Evolutionary conservation across 202 grass and related monocot species (phyloP), one percentile per base, ranked within the genome.

Genomic region (Digitaria exilis): DNA sequence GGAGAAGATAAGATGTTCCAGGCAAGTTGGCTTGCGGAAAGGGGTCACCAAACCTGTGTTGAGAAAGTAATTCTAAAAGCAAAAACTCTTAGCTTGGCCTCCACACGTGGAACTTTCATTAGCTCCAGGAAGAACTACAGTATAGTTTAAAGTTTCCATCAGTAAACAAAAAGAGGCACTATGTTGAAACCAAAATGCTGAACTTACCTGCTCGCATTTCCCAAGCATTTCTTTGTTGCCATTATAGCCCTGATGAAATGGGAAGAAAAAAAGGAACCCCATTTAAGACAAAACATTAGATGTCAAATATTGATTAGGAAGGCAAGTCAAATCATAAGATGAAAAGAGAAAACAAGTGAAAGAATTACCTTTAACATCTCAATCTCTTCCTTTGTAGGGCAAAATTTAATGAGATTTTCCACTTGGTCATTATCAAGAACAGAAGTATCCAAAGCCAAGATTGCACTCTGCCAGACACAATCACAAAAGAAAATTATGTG

Each of bases 351-450:
- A 75, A 70, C 8, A 56, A 25, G 70, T 54, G 71, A 85, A 42
- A 75, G 24, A 76, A 67, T 82, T 84, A 95, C 95, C 88, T 94
- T 95, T 69, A 98, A 80, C 95, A 98, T 95, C 73, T 98, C 95
- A 22, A 98, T 92, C 85, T 98, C 95, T 95, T 98, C 95, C 74
- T 98, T 93, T 71, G 92, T 90, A 71, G 95, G 95, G 83, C 92
- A 98, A 93, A 98, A 98, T 65, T 98, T 98, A 84, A 98, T 98
- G 64, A 95, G 92, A 91, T 98, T 95, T 67, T 98, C 95, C 73
- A 98, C 92, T 93, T 98, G 95, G 55, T 98, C 95, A 90, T 89
- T 91, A 81, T 98, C 95, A 79, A 98, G 91, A 85, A 95, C 62
- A 80, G 86, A 94, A 62, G 80, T 86, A 90, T 98, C 87, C 43